Base-by-base conservation (phyloP, 176 grass and related monocot genomes). In the Ananas comosus region DNA sequence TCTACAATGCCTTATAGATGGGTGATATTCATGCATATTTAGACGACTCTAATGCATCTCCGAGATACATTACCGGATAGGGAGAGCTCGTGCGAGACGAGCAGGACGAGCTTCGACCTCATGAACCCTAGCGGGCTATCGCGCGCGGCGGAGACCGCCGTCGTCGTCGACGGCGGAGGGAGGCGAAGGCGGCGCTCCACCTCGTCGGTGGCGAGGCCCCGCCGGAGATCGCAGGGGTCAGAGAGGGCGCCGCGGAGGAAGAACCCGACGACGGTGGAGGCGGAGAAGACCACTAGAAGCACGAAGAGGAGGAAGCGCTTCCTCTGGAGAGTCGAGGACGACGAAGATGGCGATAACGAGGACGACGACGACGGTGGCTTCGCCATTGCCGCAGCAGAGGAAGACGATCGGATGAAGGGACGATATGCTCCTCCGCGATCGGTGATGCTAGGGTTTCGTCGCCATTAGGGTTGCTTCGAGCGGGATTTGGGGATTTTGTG, bases 31-130 rank as follows among this genome's bases (percentile, higher is more conserved):
- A 42, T 42, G 33, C 33, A 8, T 42, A 42, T 42, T 42, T 42
- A 42, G 33, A 42, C 33, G 7, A 42, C 33, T 42, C 33, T 42
- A 70, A 23, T 51, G 18, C 48, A 50, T 29, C 48, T 51, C 14
- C 3, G 53, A 19, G 48, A 53, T 14, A 16, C 11, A 59, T 78
- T 86, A 99, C 94, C 94, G 2, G 94, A 99, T 51, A 99, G 94
- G 48, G 94, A 93, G 66, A 99, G 94, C 69, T 97, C 89, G 42
- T 97, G 94, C 13, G 94, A 93, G 63, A 93, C 86, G 48, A 97
- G 87, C 13, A 97, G 87, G 49, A 93, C 89, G 54, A 92, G 61
- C 49, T 92, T 97, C 65, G 77, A 81, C 10, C 73, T 86, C 93
- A 92, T 92, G 69, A 97, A 88, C 22, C 67, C 76, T 10, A 92